Evolutionary conservation across 192 early-diverging fungal genomes (phyloP), one percentile per base, ranked within the genome.

Genomic region (Rhizophagus clarus): DNA sequence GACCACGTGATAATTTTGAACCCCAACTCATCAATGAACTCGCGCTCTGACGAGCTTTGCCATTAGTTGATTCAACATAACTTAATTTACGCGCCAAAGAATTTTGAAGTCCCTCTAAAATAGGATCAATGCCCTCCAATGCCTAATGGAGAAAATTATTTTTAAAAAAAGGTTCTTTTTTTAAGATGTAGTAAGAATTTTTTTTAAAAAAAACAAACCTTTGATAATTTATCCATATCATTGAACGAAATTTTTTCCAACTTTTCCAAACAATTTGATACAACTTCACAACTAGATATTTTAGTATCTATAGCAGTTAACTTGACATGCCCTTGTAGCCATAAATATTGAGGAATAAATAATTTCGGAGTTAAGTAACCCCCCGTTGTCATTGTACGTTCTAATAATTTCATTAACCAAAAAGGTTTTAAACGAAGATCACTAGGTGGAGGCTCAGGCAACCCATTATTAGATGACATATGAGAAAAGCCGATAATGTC

Each of bases 301-400:
- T 86, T 86, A 42, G 83, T 24, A 61, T 84, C 85, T 7, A 82
- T 69, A 7, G 85, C 80, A 2, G 81, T 67, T 24, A 86, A 42
- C 42, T 83, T 83, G 12, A 82, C 85, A 56, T 81, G 37, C 2
- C 82, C 83, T 67, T 86, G 85, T 28, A 81, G 80, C 85, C 85
- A 86, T 22, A 86, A 78, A 11, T 81, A 45, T 14, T 77, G 62
- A 60, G 85, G 85, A 22, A 86, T 82, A 81, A 80, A 86, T 76
- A 86, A 79, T n/a, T 83, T 81, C 24, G 83, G 81, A 14, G 85
- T 83, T 12, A 86, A 45, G 31, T 83, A 86, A 47, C 85, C 85
- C 4, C 85, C 85, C 14, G 79, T 79, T 11, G 81, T 72, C 85
- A 86, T 86, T 1, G 81, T 81, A 51, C 83, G 85, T 61, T 84